Evolutionary conservation across 164 flowering plant genomes (phyloP).

Genomic region (Magnolia kwangsiensis): DNA sequence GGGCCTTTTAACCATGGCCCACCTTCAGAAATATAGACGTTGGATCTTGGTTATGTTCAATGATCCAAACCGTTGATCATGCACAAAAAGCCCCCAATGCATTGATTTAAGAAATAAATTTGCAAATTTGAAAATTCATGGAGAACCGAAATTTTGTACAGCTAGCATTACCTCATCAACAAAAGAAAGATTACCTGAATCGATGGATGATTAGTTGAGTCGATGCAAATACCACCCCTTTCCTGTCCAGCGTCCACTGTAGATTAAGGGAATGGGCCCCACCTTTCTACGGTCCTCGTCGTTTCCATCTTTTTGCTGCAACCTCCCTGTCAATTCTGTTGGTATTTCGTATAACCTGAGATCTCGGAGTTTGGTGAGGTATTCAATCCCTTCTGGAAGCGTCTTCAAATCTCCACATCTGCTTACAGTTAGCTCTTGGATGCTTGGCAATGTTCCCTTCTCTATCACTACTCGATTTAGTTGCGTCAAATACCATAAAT

Average conservation of each 20-base stretch:
- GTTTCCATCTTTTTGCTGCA: neutral
- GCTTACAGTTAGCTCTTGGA: neutral
- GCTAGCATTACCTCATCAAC: too few species aligned
- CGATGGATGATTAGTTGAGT: too few species aligned
- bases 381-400: slow-evolving; percentile 2
- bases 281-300: neutral
- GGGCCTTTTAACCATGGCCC: too few species aligned
- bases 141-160: too few species aligned
- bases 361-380: neutral
- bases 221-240: neutral
- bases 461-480: neutral
- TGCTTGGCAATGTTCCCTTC: slow-evolving; percentile 4
- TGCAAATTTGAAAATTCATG: too few species aligned
- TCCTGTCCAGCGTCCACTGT: neutral
- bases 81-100: too few species aligned
- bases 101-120: too few species aligned
- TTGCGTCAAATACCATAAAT: neutral
- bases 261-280: neutral
- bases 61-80: too few species aligned
- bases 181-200: too few species aligned
- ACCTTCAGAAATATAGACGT: too few species aligned
- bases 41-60: too few species aligned
- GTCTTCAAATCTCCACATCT: neutral
- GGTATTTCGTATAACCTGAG: neutral
- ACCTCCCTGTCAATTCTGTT: neutral